Evolutionary conservation across 495 filamentous ascomycete genomes (phyloP), one percentile per base, ranked within the genome.

Genomic region (Penicillium nucicola): DNA sequence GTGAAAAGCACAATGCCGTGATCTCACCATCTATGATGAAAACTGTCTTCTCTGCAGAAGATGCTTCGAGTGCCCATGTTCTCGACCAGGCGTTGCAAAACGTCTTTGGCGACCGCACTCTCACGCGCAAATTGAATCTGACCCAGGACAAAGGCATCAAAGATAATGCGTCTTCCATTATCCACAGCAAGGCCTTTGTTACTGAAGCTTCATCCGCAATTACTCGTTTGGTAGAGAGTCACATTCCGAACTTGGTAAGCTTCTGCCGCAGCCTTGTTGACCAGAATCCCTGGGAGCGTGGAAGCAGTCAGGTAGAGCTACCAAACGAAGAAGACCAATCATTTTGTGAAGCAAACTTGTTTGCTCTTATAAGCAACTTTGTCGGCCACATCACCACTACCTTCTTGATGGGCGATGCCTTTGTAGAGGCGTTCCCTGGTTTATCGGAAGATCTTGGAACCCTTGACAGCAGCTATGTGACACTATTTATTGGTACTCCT

Each of bases 211-310:
- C 75, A 4, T 42, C 55, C 2, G 28, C 53, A 2, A 70, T 71
- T 8, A 56, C 67, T n/a, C 50, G 50, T 0, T 50, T 66, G 14
- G 55, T 84, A 3, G 76, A 69, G 45, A 64, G 49, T 45, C 74
- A 62, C 48, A 76, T 47, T 53, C 74, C 52, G 0, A 76, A 79
- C 44, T 52, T 88, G 25, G 78, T 86, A 20, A 80, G 77, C 5
- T 85, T 84, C 52, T 74, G 66, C 31, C 65, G 69, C n/a, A 82
- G 81, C 38, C 58, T 76, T 5, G 78, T 87, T 20, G 84, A 88
- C 53, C 78, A 85, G 52, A 69, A 69, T 46, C 66, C 63, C 0
- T 87, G 84, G 84, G 84, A 88, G 60, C 77, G 81, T 5, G 60
- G 54, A 17, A 72, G 17, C 13, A 48, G 69, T 17, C 55, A 67